Evolutionary conservation across 2,329 filamentous ascomycete species (phyloP).

Genomic region (Lasiodiplodia sp.): DNA sequence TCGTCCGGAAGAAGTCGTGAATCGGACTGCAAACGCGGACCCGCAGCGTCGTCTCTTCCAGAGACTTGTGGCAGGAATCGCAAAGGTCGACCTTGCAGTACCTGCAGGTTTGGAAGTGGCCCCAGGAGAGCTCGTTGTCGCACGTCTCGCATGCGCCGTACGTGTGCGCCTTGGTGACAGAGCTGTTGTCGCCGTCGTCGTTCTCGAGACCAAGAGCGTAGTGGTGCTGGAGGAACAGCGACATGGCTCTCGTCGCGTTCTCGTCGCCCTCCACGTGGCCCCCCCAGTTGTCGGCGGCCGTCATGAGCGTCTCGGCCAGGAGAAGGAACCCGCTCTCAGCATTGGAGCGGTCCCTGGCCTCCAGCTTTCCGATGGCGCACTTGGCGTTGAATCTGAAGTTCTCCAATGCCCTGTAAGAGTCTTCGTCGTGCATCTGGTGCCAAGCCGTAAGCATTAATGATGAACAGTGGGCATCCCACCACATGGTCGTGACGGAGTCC

Average conservation of each 20-base stretch:
- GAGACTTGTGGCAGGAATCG: slow-evolving; percentile 17
- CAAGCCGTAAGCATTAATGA: slow-evolving; percentile 26
- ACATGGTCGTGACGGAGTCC: slow-evolving; percentile 16
- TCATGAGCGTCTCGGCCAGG: slow-evolving; percentile 25
- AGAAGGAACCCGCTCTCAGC: slow-evolving; percentile 24
- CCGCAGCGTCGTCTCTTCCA: slow-evolving; percentile 18
- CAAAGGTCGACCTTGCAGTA: slow-evolving; percentile 26
- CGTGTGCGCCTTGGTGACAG: neutral
- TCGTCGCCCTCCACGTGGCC: slow-evolving; percentile 19
- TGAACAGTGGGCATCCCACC: slow-evolving; percentile 25
- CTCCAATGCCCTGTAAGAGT: slow-evolving; percentile 16
- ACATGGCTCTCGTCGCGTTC: slow-evolving; percentile 22
- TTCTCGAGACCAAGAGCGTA: neutral
- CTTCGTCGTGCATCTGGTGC: slow-evolving; percentile 17
- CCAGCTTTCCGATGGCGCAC: slow-evolving; percentile 21
- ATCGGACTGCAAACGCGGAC: slow-evolving; percentile 19
- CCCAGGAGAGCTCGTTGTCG: slow-evolving; percentile 18
- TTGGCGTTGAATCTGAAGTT: slow-evolving; percentile 24
- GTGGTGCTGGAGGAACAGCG: slow-evolving; percentile 19
- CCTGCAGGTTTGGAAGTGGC: slow-evolving; percentile 25
- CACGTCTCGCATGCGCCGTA: slow-evolving; percentile 24
- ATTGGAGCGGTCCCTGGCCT: slow-evolving; percentile 17
- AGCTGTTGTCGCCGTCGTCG: neutral
- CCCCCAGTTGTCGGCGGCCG: slow-evolving; percentile 22
- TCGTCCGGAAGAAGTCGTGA: slow-evolving; percentile 25